Evolutionary conservation across 371 early-diverging fungal genomes (phyloP).

Genomic region (Zancudomyces culisetae): DNA sequence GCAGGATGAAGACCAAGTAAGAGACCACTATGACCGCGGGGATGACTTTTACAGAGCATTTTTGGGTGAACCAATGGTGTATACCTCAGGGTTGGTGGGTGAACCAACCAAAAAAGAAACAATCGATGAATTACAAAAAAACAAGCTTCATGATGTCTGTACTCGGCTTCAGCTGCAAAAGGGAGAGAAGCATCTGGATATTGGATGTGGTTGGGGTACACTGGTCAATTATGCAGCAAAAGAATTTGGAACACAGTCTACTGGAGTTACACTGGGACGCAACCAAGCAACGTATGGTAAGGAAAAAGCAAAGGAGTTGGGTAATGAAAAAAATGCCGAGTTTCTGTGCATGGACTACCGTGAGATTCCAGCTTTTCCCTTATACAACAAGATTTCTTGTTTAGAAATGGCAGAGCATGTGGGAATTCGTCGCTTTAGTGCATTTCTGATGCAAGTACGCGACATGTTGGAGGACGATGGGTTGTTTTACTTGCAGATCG

Average conservation of each 20-base stretch:
- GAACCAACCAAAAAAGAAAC: slow-evolving; percentile 56
- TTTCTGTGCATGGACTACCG: slow-evolving; percentile 89
- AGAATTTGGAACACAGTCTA: slow-evolving; percentile 66
- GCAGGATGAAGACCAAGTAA: slow-evolving; percentile 90
- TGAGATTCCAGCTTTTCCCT: slow-evolving; percentile 66
- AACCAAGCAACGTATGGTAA: slow-evolving; percentile 82
- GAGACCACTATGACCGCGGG: slow-evolving; percentile 94
- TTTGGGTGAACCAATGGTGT: slow-evolving; percentile 84
- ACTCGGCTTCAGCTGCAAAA: slow-evolving; percentile 68
- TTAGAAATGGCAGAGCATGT: slow-evolving; percentile 98
- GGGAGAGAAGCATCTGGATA: slow-evolving; percentile 84
- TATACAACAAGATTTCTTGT: slow-evolving; percentile 86
- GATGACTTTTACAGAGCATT: slow-evolving; percentile 91
- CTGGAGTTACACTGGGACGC: slow-evolving; percentile 80
- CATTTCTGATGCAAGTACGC: slow-evolving; percentile 76
- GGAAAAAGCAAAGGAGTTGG: slow-evolving; percentile 61
- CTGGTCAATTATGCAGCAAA: slow-evolving; percentile 75
- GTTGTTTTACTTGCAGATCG: slow-evolving; percentile 90
- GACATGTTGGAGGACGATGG: slow-evolving; percentile 94
- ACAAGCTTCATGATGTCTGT: slow-evolving; percentile 80
- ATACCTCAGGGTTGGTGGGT: slow-evolving; percentile 82
- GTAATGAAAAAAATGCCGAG: slow-evolving; percentile 50
- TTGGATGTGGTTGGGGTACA: slow-evolving; percentile 98
- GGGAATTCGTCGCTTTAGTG: slow-evolving; percentile 77
- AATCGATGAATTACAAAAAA: slow-evolving; percentile 83